phyloP scores from a whole-genome alignment of 257 asterid genomes.

The Gynochthodes officinalis region DNA sequence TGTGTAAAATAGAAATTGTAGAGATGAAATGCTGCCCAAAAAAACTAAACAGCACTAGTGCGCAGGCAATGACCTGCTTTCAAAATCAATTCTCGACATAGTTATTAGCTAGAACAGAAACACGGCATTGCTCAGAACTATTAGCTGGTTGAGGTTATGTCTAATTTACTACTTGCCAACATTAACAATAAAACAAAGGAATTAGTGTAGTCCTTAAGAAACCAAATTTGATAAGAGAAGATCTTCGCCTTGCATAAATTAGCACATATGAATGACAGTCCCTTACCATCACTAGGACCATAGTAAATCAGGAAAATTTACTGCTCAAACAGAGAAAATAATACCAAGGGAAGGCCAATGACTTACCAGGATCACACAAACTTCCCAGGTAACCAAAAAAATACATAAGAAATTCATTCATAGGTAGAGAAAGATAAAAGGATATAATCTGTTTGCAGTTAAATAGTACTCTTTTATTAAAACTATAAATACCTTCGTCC shows the following conservation, averaged over 20 bases:
- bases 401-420: not conserved
- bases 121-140: not conserved
- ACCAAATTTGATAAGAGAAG: not conserved
- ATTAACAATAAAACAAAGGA: not conserved
- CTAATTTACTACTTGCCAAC: not conserved
- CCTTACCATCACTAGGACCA: not conserved
- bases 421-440: not conserved
- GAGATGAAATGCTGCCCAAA: not conserved
- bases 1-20: slow-evolving; percentile 27
- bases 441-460: not conserved
- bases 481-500: slow-evolving; percentile 60
- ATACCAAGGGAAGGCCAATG: not conserved
- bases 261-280: not conserved
- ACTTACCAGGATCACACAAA: not conserved
- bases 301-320: not conserved
- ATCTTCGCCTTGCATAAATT: not conserved
- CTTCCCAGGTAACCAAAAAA: not conserved
- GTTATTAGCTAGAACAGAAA: not conserved
- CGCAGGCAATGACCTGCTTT: not conserved
- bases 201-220: not conserved
- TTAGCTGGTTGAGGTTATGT: too few species aligned
- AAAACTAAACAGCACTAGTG: not conserved
- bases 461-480: not conserved
- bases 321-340: not conserved
- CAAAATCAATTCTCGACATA: not conserved